Evolutionary conservation across 495 filamentous ascomycete genomes (phyloP).

Genomic region (Aspergillus olivimuriae): DNA sequence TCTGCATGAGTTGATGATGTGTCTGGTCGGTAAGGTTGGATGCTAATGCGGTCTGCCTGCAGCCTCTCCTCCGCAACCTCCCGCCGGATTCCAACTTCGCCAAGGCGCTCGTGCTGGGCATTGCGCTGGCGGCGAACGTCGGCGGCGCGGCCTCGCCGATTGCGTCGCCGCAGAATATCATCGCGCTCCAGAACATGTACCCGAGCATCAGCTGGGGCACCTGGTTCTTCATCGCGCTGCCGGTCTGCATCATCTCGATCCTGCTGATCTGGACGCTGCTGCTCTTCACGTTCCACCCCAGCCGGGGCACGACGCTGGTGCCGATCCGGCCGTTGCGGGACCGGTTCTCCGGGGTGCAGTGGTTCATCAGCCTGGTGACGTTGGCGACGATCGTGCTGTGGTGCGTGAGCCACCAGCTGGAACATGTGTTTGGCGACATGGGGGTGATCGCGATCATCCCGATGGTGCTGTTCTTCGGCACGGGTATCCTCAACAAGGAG

Average conservation of each 20-base stretch:
- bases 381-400: constrained; percentile 84
- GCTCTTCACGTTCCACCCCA: constrained; percentile 75
- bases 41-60: constrained; percentile 3
- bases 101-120: constrained; percentile 92
- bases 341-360: constrained; percentile 81
- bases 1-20: not conserved
- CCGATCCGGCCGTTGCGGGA: constrained; percentile 86
- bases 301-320: constrained; percentile 80
- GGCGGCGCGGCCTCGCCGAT: constrained; percentile 96
- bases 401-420: constrained; percentile 87
- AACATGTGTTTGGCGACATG: constrained; percentile 91
- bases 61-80: constrained; percentile 91
- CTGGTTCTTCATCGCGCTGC: constrained; percentile 95
- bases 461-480: constrained; percentile 92
- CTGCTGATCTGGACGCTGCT: constrained; percentile 85
- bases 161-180: constrained; percentile 94
- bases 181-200: constrained; percentile 90
- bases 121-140: constrained; percentile 91
- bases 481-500: constrained; percentile 95
- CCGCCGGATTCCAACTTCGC: constrained; percentile 84
- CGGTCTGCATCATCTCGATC: constrained; percentile 86
- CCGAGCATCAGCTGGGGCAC: constrained; percentile 84
- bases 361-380: constrained; percentile 83
- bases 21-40: not conserved
- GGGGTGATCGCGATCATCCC: constrained; percentile 96